A percentile compares a stretch with the other conserved stretches of the same genome.
Evolutionary conservation across 208 protist species (phyloP).

Genomic region (Wallacemonas sp.): DNA sequence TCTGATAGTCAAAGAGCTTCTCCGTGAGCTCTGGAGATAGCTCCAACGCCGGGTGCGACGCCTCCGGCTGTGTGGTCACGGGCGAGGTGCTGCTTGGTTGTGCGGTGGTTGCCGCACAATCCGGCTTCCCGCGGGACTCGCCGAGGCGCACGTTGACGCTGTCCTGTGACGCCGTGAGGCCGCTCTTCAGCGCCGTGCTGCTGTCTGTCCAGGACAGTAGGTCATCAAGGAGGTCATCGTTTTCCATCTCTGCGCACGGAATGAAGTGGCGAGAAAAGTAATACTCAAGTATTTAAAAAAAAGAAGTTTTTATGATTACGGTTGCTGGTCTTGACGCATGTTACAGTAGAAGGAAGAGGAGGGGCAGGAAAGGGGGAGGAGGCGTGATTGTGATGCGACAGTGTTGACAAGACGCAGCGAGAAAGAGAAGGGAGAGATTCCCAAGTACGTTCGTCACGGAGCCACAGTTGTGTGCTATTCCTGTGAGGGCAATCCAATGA

Average conservation of each 20-base stretch:
- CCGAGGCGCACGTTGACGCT: slow-evolving; percentile 21
- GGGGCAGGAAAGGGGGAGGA: no score
- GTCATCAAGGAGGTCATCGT: slow-evolving; percentile 70
- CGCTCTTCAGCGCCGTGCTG: neutral
- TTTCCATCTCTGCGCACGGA: neutral
- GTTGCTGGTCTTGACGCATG: no score
- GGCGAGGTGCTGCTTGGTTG: neutral
- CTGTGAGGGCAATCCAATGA: no score
- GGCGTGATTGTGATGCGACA: no score
- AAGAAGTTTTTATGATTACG: no score
- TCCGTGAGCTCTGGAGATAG: slow-evolving; percentile 34
- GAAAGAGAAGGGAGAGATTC: no score
- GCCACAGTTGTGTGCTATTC: no score
- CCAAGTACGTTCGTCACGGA: no score
- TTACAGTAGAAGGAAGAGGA: no score
- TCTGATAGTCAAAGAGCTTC: slow-evolving; percentile 94
- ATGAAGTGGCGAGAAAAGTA: slow-evolving; percentile 16
- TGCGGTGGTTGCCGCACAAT: neutral
- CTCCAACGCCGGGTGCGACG: slow-evolving; percentile 3
- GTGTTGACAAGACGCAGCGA: no score
- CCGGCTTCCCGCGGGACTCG: slow-evolving; percentile 13
- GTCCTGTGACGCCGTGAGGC: neutral
- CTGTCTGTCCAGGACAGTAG: slow-evolving; percentile 58
- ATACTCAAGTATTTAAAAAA: neutral
- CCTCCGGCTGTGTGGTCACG: neutral